phyloP scores from a whole-genome alignment of 495 filamentous ascomycete species.

The Parmelia sp. region DNA sequence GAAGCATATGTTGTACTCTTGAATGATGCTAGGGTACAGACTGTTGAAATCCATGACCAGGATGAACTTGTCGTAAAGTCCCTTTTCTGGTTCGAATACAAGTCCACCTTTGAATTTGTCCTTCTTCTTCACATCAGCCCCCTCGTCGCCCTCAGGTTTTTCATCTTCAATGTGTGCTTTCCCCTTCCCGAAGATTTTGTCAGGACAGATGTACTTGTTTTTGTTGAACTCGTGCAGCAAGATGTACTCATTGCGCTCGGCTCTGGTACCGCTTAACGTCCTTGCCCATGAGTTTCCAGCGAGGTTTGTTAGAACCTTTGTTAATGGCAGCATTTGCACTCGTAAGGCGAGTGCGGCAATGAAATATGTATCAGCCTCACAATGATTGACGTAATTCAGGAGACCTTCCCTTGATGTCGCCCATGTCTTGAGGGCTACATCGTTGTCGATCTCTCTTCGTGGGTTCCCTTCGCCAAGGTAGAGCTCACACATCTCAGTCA shows the following conservation, averaged over 20 bases:
- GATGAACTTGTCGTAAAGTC: slow-evolving; percentile 92
- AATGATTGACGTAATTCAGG: slow-evolving; percentile 87
- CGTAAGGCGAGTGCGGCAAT: slow-evolving; percentile 81
- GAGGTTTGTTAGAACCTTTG: slow-evolving; percentile 91
- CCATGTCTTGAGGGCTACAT: slow-evolving; percentile 82
- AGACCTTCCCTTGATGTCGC: slow-evolving; percentile 75
- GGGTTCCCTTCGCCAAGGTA: slow-evolving; percentile 65
- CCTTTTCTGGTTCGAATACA: slow-evolving; percentile 96
- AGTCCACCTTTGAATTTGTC: slow-evolving; percentile 98
- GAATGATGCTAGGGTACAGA: slow-evolving; percentile 96
- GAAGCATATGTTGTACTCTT: slow-evolving; percentile 99
- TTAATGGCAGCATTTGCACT: slow-evolving; percentile 86
- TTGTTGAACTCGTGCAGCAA: slow-evolving; percentile 89
- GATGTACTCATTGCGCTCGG: slow-evolving; percentile 99
- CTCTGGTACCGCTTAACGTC: slow-evolving; percentile 88
- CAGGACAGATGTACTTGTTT: slow-evolving; percentile 96
- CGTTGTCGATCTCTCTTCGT: slow-evolving; percentile 79
- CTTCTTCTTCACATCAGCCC: slow-evolving; percentile 77
- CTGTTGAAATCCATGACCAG: slow-evolving; percentile 99
- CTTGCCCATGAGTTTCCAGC: slow-evolving; percentile 98
- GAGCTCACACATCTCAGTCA: slow-evolving; percentile 93
- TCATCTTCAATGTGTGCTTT: slow-evolving; percentile 62
- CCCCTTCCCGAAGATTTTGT: slow-evolving; percentile 71
- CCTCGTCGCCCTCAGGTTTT: slow-evolving; percentile 67
- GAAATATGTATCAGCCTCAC: slow-evolving; percentile 92